Base-by-base conservation (phyloP, 768 basidiomycete genomes). In the Xerocomellus intermedius region DNA sequence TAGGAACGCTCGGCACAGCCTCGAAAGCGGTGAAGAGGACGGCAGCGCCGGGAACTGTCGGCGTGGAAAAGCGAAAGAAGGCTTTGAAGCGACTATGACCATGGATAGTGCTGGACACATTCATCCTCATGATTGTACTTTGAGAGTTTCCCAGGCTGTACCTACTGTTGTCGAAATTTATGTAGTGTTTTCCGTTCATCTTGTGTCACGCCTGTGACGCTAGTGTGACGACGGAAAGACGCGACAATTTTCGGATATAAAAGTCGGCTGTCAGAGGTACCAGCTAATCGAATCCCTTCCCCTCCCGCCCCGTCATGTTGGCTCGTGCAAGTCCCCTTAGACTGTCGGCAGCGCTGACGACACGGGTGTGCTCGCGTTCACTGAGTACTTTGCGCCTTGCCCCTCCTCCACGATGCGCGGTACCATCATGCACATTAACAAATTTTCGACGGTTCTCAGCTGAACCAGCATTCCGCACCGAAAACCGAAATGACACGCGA, bases 41-140 rank as follows among this genome's bases (percentile, higher is more conserved):
- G 5, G 77, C 84, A 16, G 83, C 86, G 1, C 79, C 84, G 0
- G 78, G 79, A 2, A 74, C 73, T 12, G 79, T 77, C 3, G 83
- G 83, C 2, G 83, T 81, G 4, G 90, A 91, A 73, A 93, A 93
- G 75, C 78, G 91, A 70, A 93, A 93, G 80, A 93, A 92, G 77
- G 91, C 91, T 5, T 73, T 93, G 62, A 93, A 89, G 73, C 78
- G 91, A 59, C 72, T 93, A 70, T 93, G 63, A 72, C 14, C 30
- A 41, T 38, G 50, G 46, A 53, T 19, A 10, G 41, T 52, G 38
- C 54, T 30, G 52, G 56, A 44, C 50, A 46, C 24, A 17, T 41
- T 42, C 33, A 35, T 16, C 2, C n/a, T 44, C 4, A 50, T 36
- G 53, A 35, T 8, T 62, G 52, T 54, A 54, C 32, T 37, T 16